These are phyloP conservation scores for Ophiostoma australiae DNA, from an alignment of 2,329 filamentous ascomycete species.

Conservation along the genomic window DNA sequence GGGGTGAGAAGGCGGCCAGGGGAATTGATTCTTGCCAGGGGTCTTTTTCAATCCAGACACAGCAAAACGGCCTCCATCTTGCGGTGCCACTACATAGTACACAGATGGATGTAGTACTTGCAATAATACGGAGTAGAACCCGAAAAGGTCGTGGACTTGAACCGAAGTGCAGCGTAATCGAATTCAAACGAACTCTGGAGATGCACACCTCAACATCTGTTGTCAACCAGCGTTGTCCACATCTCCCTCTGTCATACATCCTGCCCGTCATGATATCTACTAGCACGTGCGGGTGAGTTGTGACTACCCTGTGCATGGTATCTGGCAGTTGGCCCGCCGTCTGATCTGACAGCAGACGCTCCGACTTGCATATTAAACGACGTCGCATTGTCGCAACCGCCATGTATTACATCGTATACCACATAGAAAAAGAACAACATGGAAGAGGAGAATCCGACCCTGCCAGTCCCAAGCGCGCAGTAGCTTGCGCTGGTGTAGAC, in stretches of 20 bases:
- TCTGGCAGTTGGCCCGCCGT: background rate
- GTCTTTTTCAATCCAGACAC: background rate
- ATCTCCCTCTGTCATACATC: no score
- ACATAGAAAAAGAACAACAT: background rate
- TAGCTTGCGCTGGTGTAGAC: background rate
- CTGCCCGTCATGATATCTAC: background rate
- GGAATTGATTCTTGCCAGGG: background rate
- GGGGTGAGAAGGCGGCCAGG: conserved; percentile 3
- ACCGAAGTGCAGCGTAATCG: no score
- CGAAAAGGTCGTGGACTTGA: no score
- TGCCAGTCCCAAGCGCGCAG: background rate
- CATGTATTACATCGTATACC: background rate
- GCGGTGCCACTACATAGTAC: background rate
- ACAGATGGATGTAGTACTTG: no score
- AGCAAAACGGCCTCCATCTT: background rate
- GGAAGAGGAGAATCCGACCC: background rate
- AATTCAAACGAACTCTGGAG: background rate
- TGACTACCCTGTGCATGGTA: background rate
- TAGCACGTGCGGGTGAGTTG: background rate
- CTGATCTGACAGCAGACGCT: conserved; percentile 3
- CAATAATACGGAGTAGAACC: background rate
- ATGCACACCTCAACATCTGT: background rate
- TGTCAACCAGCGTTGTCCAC: background rate
- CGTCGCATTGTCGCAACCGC: background rate
- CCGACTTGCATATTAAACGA: conserved; percentile 9